These are phyloP conservation scores for Brettanomyces custersianus DNA, from an alignment of 805 yeast species.

Conservation along the genomic window DNA sequence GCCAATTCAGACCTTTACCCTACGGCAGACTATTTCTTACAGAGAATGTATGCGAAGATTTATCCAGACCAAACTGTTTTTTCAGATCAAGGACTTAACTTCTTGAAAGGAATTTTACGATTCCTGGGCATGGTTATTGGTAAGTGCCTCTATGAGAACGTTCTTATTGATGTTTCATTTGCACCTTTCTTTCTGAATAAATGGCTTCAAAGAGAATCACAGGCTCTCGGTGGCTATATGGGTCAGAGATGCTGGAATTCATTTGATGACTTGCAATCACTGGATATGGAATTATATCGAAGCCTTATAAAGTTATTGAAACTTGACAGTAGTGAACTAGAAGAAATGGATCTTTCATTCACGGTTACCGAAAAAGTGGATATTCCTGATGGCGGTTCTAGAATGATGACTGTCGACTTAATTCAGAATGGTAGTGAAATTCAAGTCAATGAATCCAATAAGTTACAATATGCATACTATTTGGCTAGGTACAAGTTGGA, in stretches of 20 bases:
- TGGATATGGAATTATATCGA: slow-evolving; percentile 59
- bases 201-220: slow-evolving; percentile 32
- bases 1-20: slow-evolving; percentile 64
- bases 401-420: slow-evolving; percentile 35
- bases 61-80: slow-evolving; percentile 19
- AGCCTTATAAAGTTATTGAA: slow-evolving; percentile 54
- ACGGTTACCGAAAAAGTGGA: slow-evolving; percentile 45
- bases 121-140: slow-evolving; percentile 83
- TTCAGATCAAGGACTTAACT: slow-evolving; percentile 15
- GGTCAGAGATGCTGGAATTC: slow-evolving; percentile 39
- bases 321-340: slow-evolving; percentile 44
- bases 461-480: slow-evolving; percentile 65
- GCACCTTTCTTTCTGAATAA: slow-evolving; percentile 78
- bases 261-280: slow-evolving; percentile 67
- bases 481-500: slow-evolving; percentile 76
- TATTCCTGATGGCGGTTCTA: slow-evolving; percentile 6
- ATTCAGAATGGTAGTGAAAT: slow-evolving; percentile 48
- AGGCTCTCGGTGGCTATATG: slow-evolving; percentile 7
- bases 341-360: slow-evolving; percentile 55
- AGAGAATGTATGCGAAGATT: slow-evolving; percentile 17
- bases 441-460: slow-evolving; percentile 52
- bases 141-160: slow-evolving; percentile 78
- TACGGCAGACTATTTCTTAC: slow-evolving; percentile 37
- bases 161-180: slow-evolving; percentile 73
- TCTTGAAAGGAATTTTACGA: slow-evolving; percentile 27